Evolutionary conservation across 257 asterid species (phyloP).

Genomic region (Marsdenia floribunda): DNA sequence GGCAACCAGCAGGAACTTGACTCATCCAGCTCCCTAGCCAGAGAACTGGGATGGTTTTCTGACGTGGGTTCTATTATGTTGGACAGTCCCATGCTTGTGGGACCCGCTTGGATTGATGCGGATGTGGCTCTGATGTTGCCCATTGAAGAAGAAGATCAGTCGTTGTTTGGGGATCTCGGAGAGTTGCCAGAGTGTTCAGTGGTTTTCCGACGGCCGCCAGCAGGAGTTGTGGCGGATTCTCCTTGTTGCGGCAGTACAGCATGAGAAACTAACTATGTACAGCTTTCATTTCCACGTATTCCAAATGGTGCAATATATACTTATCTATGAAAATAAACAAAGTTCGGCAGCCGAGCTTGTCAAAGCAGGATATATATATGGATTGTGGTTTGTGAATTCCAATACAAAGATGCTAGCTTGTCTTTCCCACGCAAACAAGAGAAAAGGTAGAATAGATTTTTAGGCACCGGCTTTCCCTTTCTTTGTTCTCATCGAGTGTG

Average conservation of each 20-base stretch:
- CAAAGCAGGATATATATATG: background rate
- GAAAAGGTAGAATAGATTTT: background rate
- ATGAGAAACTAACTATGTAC: slow-evolving; percentile 18
- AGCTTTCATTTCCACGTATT: slow-evolving; percentile 7
- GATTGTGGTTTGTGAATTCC: background rate
- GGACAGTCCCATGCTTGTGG: slow-evolving; percentile 47
- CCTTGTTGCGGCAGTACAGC: slow-evolving; percentile 42
- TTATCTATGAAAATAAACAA: slow-evolving; percentile 3
- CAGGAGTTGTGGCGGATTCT: slow-evolving; percentile 24
- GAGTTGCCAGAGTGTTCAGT: slow-evolving; percentile 69
- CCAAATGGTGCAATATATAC: background rate
- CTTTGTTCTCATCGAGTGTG: background rate
- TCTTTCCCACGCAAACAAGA: background rate
- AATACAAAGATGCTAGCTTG: background rate
- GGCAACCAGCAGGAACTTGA: slow-evolving; percentile 38
- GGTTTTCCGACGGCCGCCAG: slow-evolving; percentile 47
- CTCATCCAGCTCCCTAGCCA: slow-evolving; percentile 48
- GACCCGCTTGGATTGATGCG: slow-evolving; percentile 40
- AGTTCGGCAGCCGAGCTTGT: background rate
- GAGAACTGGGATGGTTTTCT: slow-evolving; percentile 67
- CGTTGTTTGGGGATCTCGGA: slow-evolving; percentile 67
- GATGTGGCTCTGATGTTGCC: slow-evolving; percentile 47
- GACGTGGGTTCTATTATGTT: slow-evolving; percentile 44
- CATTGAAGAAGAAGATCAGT: slow-evolving; percentile 66
- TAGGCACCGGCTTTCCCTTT: background rate